Conservation (phyloP, 2,329 filamentous ascomycete species). For the Aquanectria penicillioides region DNA sequence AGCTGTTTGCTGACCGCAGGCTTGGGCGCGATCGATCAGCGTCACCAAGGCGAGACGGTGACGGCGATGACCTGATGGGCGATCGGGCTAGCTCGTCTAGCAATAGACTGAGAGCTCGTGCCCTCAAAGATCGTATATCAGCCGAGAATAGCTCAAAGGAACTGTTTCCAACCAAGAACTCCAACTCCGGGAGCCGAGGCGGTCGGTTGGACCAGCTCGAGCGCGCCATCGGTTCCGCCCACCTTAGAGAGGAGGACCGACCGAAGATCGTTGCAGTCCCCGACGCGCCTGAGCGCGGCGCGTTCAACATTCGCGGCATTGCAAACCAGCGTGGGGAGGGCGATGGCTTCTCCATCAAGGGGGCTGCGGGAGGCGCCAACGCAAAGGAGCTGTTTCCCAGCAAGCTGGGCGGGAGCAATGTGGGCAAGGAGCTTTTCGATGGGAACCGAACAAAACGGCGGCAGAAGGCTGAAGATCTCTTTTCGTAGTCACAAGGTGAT, state of each 20-base stretch:
- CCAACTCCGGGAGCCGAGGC: constrained; percentile 32
- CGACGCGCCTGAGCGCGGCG: constrained; percentile 50
- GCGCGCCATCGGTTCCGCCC: constrained; percentile 50
- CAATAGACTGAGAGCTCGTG: constrained; percentile 48
- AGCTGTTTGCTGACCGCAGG: constrained; percentile 67
- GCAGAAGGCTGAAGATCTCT: constrained; percentile 78
- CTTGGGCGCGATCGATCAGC: constrained; percentile 59
- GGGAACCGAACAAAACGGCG: constrained; percentile 62
- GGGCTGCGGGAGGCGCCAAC: constrained; percentile 58
- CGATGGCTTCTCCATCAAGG: constrained; percentile 73
- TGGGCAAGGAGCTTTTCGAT: constrained; percentile 76
- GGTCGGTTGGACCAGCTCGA: constrained; percentile 52
- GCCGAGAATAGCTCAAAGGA: constrained; percentile 48
- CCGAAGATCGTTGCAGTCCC: constrained; percentile 69
- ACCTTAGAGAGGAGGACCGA: constrained; percentile 50
- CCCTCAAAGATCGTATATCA: constrained; percentile 47
- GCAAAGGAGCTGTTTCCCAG: constrained; percentile 76
- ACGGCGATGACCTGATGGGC: constrained; percentile 54
- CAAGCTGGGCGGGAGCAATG: constrained; percentile 66
- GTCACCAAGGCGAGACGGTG: constrained; percentile 58
- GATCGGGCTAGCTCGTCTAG: constrained; percentile 43
- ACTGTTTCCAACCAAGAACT: constrained; percentile 51
- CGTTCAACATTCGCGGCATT: constrained; percentile 70
- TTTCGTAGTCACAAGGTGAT: constrained; percentile 56
- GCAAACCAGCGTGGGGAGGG: constrained; percentile 57